These are phyloP conservation scores for Colletotrichum karsti DNA, from an alignment of 2,329 filamentous ascomycete genomes.

Conservation along the genomic window DNA sequence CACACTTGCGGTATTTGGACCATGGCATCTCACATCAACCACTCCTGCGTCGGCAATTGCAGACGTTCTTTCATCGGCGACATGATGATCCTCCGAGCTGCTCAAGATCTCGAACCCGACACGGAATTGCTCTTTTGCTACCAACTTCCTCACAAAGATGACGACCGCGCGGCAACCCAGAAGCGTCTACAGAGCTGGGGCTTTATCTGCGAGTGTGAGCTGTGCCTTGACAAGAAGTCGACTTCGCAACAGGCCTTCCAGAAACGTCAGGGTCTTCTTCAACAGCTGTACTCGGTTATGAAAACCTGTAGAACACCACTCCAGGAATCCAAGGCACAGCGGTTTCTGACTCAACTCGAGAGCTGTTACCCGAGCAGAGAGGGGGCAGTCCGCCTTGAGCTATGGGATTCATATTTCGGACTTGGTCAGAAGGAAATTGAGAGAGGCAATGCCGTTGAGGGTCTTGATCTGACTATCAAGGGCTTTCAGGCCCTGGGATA, in stretches of 20 bases:
- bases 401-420: conserved; percentile 32
- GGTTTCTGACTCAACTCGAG: conserved; percentile 31
- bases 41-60: conserved; percentile 58
- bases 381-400: conserved; percentile 24
- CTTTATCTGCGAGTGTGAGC: conserved; percentile 50
- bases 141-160: conserved; percentile 27
- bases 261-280: conserved; percentile 27
- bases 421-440: conserved; percentile 14
- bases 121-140: conserved; percentile 58
- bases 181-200: conserved; percentile 45
- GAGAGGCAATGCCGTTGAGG: conserved; percentile 6
- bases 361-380: conserved; percentile 31
- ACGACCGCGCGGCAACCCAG: conserved; percentile 39
- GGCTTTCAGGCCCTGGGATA: conserved; percentile 38
- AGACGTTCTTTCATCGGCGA: conserved; percentile 61
- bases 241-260: conserved; percentile 27
- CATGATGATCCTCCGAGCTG: conserved; percentile 59
- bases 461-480: conserved; percentile 31
- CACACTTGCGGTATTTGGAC: conserved; percentile 55
- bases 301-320: neutral
- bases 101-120: conserved; percentile 46
- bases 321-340: conserved; percentile 13
- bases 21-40: conserved; percentile 59
- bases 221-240: conserved; percentile 42
- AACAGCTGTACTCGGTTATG: neutral